Evolutionary conservation across 2,329 filamentous ascomycete genomes (phyloP), one percentile per base, ranked within the genome.

Genomic region (Cladosporium sp.): DNA sequence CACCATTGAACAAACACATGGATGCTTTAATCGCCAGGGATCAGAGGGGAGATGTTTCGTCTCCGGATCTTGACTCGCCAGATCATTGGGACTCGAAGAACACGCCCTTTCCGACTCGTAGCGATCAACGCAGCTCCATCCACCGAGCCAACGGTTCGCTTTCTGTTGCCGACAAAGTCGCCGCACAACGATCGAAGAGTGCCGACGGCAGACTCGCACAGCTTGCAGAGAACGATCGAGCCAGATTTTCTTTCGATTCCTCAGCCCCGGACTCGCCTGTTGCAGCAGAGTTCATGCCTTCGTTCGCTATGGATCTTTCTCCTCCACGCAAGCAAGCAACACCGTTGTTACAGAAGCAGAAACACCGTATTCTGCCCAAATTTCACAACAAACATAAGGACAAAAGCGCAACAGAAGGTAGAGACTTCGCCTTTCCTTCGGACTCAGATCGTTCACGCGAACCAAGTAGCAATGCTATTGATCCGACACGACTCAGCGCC

Each of bases 1-100:
- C 35, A 8, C 80, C 82, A 6, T 73, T 84, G 26, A 79, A 80
- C 62, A 72, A 79, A 28, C 81, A 81, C 58, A 79, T 83, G 74
- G 75, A 78, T 55, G 70, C 75, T 12, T 71, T 82, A 68, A 76
- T 83, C 61, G 78, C 79, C 56, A 75, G 79, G 55, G 80, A 82
- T 50, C 76, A 77, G n/a, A 73, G 72, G 65, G 76, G 72, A 11
- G 73, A 78, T 57, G 63, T 69, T 10, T 74, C 74, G 5, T 76
- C 80, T 3, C 77, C 80, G 5, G 73, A 77, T 10, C 62, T 78
- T 2, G 70, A 77, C 4, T 81, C 80, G 2, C 79, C 80, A 44
- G 81, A 82, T 67, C 77, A 71, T 44, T 77, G 76, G 75, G 73
- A 76, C 67, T 71, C 71, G 37, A 67, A 68, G 52, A 52, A 72